Conservation (phyloP, 257 asterid species). For the Solanum lycopersicoides region DNA sequence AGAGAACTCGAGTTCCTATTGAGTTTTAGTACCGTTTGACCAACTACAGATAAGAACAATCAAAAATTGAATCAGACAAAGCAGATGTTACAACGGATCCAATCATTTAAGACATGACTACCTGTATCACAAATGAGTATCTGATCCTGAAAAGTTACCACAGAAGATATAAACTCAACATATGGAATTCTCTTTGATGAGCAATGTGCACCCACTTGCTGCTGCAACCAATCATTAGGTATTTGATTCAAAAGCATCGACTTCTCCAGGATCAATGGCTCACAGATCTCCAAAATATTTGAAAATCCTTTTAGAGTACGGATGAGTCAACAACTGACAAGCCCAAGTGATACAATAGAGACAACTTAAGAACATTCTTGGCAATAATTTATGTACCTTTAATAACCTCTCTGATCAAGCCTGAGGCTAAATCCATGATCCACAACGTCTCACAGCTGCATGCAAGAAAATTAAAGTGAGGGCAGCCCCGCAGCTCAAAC, state of each 20-base stretch:
- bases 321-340: constrained; percentile 20
- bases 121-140: constrained; percentile 69
- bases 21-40: constrained; percentile 58
- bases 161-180: constrained; percentile 68
- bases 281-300: constrained; percentile 75
- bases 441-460: constrained; percentile 78
- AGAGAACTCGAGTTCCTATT: constrained; percentile 37
- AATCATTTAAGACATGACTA: constrained; percentile 9
- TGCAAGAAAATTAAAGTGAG: not conserved
- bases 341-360: not conserved
- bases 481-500: not conserved
- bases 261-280: constrained; percentile 61
- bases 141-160: constrained; percentile 41
- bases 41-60: constrained; percentile 45
- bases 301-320: constrained; percentile 47
- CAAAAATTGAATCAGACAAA: constrained; percentile 9
- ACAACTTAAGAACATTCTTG: not conserved
- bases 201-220: constrained; percentile 19
- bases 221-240: constrained; percentile 56
- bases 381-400: constrained; percentile 41
- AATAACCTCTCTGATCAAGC: constrained; percentile 51
- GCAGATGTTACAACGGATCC: not conserved
- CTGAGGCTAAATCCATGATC: constrained; percentile 60
- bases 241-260: constrained; percentile 38
- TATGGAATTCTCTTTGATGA: constrained; percentile 47